Evolutionary conservation across 2,329 filamentous ascomycete species (phyloP).

Genomic region (Nigrospora oryzae): DNA sequence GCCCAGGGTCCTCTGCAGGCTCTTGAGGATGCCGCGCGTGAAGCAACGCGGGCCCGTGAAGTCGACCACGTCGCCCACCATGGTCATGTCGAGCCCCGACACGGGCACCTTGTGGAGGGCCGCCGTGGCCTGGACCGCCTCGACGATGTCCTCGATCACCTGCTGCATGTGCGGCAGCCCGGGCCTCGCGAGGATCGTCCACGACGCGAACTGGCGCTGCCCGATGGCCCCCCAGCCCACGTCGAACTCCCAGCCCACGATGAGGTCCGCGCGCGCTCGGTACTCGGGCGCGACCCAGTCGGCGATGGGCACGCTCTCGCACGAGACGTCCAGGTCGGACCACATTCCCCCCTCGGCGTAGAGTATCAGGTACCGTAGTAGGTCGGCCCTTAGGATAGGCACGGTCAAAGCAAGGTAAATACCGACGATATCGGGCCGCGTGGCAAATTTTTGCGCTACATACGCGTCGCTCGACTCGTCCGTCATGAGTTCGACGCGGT

Average conservation of each 20-base stretch:
- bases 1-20: conserved; percentile 1
- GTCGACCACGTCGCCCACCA: conserved; percentile 8
- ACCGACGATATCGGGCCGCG: conserved; percentile 13
- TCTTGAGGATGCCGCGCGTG: conserved; percentile 4
- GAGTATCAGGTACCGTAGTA: conserved; percentile 6
- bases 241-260: conserved; percentile 19
- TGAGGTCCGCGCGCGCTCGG: conserved; percentile 5
- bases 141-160: conserved; percentile 10
- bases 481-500: conserved; percentile 15
- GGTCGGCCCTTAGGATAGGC: conserved; percentile 4
- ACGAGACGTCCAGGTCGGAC: conserved; percentile 6
- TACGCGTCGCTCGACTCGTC: conserved; percentile 31
- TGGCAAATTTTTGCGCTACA: conserved; percentile 55
- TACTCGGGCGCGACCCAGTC: conserved; percentile 21
- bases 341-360: conserved; percentile 7
- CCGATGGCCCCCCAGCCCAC: conserved; percentile 10
- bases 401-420: conserved; percentile 11
- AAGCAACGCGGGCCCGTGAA: conserved; percentile 8
- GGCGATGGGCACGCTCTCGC: conserved; percentile 12
- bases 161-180: conserved; percentile 5
- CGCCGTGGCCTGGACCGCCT: conserved; percentile 2
- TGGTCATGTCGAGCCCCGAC: conserved; percentile 2
- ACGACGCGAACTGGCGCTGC: conserved; percentile 3
- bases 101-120: conserved; percentile 3
- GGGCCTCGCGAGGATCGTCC: conserved; percentile 1